These are phyloP conservation scores for Eucalyptus regnans DNA, from an alignment of 345 rosid genomes.

Conservation along the genomic window DNA sequence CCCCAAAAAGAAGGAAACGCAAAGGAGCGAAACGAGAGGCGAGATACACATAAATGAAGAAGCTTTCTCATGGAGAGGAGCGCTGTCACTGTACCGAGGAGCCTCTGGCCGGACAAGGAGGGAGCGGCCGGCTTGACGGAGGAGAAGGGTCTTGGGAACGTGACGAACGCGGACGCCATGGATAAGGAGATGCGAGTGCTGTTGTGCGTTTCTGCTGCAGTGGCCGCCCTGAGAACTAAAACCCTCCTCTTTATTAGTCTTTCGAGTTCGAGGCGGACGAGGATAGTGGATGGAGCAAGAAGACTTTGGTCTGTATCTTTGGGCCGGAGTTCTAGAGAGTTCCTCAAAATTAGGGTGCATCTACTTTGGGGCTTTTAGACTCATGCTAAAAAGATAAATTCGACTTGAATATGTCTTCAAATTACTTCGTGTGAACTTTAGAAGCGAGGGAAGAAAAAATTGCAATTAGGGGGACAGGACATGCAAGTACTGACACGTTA, in stretches of 20 bases:
- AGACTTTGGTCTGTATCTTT: background rate
- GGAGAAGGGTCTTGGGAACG: conserved; percentile 30
- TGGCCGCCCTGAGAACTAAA: background rate
- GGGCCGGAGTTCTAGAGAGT: background rate
- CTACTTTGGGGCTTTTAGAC: background rate
- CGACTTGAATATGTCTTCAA: too few species aligned
- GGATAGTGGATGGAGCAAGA: background rate
- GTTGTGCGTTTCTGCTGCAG: background rate
- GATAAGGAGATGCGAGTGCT: background rate
- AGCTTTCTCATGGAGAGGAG: background rate
- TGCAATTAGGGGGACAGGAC: rapidly evolving
- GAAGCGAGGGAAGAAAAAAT: too few species aligned
- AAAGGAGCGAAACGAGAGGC: background rate
- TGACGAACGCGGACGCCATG: conserved; percentile 47
- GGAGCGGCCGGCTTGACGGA: conserved; percentile 6
- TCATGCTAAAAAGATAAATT: too few species aligned
- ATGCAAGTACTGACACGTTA: rapidly evolving
- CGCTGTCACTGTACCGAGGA: background rate
- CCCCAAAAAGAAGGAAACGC: background rate
- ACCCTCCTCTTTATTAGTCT: background rate
- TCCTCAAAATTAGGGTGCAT: background rate
- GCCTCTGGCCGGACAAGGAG: background rate
- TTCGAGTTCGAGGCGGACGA: background rate
- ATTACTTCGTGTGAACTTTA: too few species aligned
- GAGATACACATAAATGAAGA: background rate